Base-by-base conservation (phyloP, 352 stramenopile genomes). In the Phytophthora capsici region DNA sequence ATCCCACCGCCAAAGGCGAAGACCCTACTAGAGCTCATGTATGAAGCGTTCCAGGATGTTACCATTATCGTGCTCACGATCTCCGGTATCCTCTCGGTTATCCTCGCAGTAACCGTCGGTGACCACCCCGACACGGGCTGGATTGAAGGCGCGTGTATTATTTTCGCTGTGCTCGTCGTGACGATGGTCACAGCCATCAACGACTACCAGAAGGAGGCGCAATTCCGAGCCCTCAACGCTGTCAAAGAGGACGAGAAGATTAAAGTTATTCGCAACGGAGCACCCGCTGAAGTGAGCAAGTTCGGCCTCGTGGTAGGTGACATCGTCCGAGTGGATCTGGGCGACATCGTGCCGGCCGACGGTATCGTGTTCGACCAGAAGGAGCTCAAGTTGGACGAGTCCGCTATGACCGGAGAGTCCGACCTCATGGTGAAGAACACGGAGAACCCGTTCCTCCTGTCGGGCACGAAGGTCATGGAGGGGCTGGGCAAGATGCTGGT, bases 401-500 rank as follows among this genome's bases (percentile, higher is more conserved):
- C 86, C 12, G 81, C 88, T 7, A 87, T 98, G 67, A 98, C 94
- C 5, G 94, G 94, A 43, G 94, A 98, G 75, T 93, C 93, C 0
- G 88, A 98, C 17, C 69, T 98, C 22, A 69, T 98, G 41, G 55
- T 64, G 17, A 98, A 98, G 69, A 83, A 80, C 47, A 63, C 65
- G 0, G 78, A 90, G n/a, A 93, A 97, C 65, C 91, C 93, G 16
- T 98, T 98, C 70, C 67, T 99, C 13, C 81, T 99, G 17, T 98
- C 91, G 1, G 96, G 96, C 20, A 98, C 93, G 19, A 97, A 96
- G 36, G 89, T 98, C 22, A 97, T 96, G 73, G 89, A 96, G 46
- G 97, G 97, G 6, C 82, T 94, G 6, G 91, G 84, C 26, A 88
- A 89, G 63, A 98, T 98, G 84, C 73, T 99, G 30, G 94, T 98